Evolutionary conservation across 768 basidiomycete genomes (phyloP), one percentile per base, ranked within the genome.

Genomic region (Lentinus brumalis): DNA sequence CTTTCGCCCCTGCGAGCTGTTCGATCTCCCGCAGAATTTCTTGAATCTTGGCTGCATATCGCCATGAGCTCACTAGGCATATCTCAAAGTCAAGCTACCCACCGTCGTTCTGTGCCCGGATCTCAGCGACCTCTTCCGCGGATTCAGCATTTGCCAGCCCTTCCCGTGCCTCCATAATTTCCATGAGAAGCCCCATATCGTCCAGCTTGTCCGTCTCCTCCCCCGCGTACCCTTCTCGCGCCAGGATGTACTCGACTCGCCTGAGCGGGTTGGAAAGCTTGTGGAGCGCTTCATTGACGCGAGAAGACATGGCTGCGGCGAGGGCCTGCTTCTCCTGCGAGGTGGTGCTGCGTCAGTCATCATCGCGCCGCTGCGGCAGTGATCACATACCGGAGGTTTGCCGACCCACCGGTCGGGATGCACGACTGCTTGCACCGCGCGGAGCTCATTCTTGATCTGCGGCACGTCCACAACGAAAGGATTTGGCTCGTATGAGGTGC

Each of bases 371-470:
- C 39, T 9, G 26, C 9, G 57, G 41, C 7, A 47, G 51, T 51
- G 11, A 47, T 11, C 73, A 69, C 74, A 55, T 64, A 89, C 91
- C 61, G 44, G 54, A 55, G 35, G 38, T 21, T 44, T 59, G 29
- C 49, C 82, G 38, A 86, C 82, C 89, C 91, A 96, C 12, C 86
- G 80, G 71, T 98, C 95, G 0, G 95, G 95, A 77, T 98, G 95
- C 53, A 92, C 86, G 21, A 84, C 76, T 21, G 85, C 80, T 70
- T 96, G 95, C 3, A 89, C 84, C 49, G 81, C 76, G 38, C 89
- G 77, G 71, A 93, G 96, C 31, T 82, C 80, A 39, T 77, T 76
- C 71, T 86, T 88, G 60, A 97, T 75, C 18, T 80, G 75, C 1
- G 74, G 67, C 15, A 81, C 67, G 69, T 94, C 86, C 45, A 98